These are phyloP conservation scores for Cladophialophora exuberans DNA, from an alignment of 2,329 filamentous ascomycete species.

Conservation along the genomic window DNA sequence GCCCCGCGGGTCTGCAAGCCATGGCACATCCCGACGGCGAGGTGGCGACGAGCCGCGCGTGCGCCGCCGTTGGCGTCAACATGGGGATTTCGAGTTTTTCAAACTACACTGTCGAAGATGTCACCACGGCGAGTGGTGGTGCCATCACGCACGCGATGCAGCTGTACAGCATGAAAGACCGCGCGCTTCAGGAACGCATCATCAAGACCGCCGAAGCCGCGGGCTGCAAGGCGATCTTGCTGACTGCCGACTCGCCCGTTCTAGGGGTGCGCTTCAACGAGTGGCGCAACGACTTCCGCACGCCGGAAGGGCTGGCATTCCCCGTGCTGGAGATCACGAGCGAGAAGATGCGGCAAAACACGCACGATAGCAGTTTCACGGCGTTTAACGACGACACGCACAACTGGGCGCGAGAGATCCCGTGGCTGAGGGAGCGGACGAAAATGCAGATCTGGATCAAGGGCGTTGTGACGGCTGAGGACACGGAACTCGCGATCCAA, in stretches of 20 bases:
- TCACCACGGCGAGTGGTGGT: conserved; percentile 41
- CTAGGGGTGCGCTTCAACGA: conserved; percentile 56
- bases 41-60: conserved; percentile 49
- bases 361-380: conserved; percentile 20
- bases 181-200: conserved; percentile 46
- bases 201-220: conserved; percentile 45
- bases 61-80: conserved; percentile 40
- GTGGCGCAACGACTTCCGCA: conserved; percentile 55
- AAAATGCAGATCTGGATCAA: conserved; percentile 33
- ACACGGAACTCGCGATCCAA: conserved; percentile 40
- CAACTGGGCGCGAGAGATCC: conserved; percentile 56
- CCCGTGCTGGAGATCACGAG: conserved; percentile 32
- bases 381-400: conserved; percentile 41
- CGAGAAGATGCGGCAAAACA: conserved; percentile 17
- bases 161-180: conserved; percentile 31
- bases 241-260: conserved; percentile 56
- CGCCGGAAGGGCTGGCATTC: conserved; percentile 28
- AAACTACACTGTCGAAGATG: conserved; percentile 47
- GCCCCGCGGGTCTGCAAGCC: conserved; percentile 54
- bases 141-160: conserved; percentile 38
- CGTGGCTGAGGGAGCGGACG: conserved; percentile 50
- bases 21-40: conserved; percentile 55
- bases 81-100: conserved; percentile 51
- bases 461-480: conserved; percentile 37
- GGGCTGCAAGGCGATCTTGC: conserved; percentile 54